Conservation (phyloP, 495 filamentous ascomycete genomes). For the Xylaria cubensis region DNA sequence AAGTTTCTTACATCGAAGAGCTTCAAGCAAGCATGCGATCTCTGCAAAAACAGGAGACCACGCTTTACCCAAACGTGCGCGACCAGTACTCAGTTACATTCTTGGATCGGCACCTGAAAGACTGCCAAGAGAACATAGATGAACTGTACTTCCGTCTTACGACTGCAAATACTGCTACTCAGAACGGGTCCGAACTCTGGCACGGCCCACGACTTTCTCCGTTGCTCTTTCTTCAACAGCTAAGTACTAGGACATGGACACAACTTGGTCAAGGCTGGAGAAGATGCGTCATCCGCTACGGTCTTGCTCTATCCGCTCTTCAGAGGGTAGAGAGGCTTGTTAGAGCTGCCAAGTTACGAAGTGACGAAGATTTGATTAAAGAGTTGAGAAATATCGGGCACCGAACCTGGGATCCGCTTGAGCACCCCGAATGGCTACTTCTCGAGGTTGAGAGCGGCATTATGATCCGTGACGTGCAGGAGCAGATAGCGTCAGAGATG, state of each 20-base stretch:
- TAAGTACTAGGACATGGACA: neutral
- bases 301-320: constrained; percentile 40
- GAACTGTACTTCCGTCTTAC: neutral
- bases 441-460: constrained; percentile 70
- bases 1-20: constrained; percentile 12
- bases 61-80: neutral
- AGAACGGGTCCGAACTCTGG: constrained; percentile 6
- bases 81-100: neutral
- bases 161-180: neutral
- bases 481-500: constrained; percentile 64
- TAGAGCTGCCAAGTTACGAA: constrained; percentile 22
- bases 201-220: constrained; percentile 43
- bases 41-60: neutral
- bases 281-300: constrained; percentile 45
- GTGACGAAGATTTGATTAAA: constrained; percentile 47
- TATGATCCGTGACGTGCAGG: constrained; percentile 66
- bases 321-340: constrained; percentile 50
- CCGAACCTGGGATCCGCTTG: constrained; percentile 57
- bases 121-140: neutral
- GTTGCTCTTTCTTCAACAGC: constrained; percentile 9
- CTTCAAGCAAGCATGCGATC: constrained; percentile 22
- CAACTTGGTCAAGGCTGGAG: constrained; percentile 39
- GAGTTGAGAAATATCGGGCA: constrained; percentile 62
- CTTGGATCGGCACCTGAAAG: neutral
- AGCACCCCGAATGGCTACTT: constrained; percentile 64